These are phyloP conservation scores for Mycosphaerelloides madeirae DNA, from an alignment of 2,329 filamentous ascomycete species.

Conservation along the genomic window DNA sequence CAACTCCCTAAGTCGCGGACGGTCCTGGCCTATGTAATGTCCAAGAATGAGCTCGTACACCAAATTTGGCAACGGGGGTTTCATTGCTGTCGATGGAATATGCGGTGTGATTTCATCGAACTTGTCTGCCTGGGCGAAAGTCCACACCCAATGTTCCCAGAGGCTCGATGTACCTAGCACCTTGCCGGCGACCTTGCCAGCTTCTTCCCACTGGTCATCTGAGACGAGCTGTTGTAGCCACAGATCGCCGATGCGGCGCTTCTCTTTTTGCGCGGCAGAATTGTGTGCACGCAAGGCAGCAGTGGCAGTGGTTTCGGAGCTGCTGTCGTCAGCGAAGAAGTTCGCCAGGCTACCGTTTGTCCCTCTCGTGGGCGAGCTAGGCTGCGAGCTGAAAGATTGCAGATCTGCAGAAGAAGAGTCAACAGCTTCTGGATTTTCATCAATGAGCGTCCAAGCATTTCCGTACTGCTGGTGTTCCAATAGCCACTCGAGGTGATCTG, in stretches of 20 bases:
- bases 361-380: constrained; percentile 42
- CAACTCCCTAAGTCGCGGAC: constrained; percentile 69
- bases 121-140: constrained; percentile 77
- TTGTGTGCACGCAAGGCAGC: constrained; percentile 32
- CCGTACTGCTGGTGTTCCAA: constrained; percentile 75
- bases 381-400: constrained; percentile 31
- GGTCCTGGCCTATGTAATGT: constrained; percentile 79
- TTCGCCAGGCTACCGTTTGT: constrained; percentile 27
- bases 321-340: constrained; percentile 57
- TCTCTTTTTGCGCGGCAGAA: constrained; percentile 73
- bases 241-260: constrained; percentile 81
- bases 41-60: constrained; percentile 87
- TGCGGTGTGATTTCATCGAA: constrained; percentile 85
- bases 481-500: constrained; percentile 82
- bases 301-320: constrained; percentile 43
- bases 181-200: constrained; percentile 75
- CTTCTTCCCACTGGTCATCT: constrained; percentile 67
- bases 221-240: constrained; percentile 86
- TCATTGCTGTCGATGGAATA: constrained; percentile 72
- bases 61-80: constrained; percentile 70
- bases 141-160: constrained; percentile 97
- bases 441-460: constrained; percentile 81
- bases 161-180: constrained; percentile 72
- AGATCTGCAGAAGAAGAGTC: constrained; percentile 36
- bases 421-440: constrained; percentile 74